Percentiles rank a stretch among this genome's conserved stretches.
phyloP scores from a whole-genome alignment of 805 yeast species.

The Saccharomycopsis lassenensis region DNA sequence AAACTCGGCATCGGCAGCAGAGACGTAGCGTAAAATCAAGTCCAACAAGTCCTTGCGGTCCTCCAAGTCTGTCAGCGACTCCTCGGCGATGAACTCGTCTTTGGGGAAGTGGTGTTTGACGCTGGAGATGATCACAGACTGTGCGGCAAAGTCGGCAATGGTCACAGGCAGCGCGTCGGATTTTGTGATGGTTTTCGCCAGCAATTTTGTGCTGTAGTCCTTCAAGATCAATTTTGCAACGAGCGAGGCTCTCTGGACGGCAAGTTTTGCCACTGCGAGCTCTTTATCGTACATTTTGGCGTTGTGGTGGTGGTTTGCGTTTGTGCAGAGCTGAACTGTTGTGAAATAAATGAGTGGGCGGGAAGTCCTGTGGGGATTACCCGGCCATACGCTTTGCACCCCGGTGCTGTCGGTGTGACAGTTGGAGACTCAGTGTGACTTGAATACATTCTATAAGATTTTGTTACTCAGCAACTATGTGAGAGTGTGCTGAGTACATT shows the following conservation, averaged over 20 bases:
- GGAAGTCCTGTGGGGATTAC: no score
- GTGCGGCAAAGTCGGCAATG: constrained; percentile 92
- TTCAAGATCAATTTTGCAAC: constrained; percentile 53
- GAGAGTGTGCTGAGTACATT: no score
- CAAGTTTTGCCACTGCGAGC: constrained; percentile 70
- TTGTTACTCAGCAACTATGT: no score
- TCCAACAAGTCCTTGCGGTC: constrained; percentile 37
- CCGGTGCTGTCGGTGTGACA: no score
- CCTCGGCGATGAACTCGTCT: constrained; percentile 92
- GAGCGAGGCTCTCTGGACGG: constrained; percentile 82
- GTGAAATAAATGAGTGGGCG: neutral
- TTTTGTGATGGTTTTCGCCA: constrained; percentile 57
- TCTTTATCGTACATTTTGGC: constrained; percentile 46
- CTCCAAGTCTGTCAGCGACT: constrained; percentile 62
- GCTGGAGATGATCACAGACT: constrained; percentile 83
- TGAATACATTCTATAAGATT: no score
- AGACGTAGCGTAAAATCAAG: constrained; percentile 50
- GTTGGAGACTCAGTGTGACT: no score
- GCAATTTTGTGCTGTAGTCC: constrained; percentile 36
- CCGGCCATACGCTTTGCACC: no score
- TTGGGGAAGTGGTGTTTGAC: constrained; percentile 66
- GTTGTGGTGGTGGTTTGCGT: neutral
- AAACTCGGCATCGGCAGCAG: constrained; percentile 37
- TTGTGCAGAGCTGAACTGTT: neutral
- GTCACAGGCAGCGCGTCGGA: constrained; percentile 93